A percentile compares a stretch with the other conserved stretches of the same genome.
These are phyloP conservation scores for Candida saitoana DNA, from an alignment of 805 yeast genomes.

Conservation along the genomic window DNA sequence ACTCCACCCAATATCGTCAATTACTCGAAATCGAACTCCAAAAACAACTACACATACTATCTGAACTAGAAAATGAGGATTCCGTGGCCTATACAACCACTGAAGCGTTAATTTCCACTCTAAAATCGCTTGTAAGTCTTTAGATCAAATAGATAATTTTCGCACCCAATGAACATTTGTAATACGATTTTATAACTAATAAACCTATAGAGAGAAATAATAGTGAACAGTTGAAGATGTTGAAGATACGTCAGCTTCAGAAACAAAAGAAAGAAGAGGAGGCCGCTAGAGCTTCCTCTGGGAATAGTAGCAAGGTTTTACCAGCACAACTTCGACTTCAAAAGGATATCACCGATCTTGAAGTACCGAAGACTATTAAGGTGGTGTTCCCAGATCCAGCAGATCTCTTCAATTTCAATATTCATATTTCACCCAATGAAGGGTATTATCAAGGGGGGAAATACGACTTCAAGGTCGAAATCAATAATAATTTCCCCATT, in stretches of 20 bases:
- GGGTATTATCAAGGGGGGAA: constrained; percentile 69
- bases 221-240: constrained; percentile 25
- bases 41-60: too few relatives aligned
- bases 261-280: constrained; percentile 48
- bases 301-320: constrained; percentile 19
- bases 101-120: not conserved
- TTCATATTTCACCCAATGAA: constrained; percentile 60
- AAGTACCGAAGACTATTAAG: constrained; percentile 54
- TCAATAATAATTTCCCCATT: constrained; percentile 78
- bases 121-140: not conserved
- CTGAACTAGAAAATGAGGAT: not conserved
- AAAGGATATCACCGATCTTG: constrained; percentile 69
- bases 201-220: too few relatives aligned
- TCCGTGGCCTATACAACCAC: not conserved
- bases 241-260: constrained; percentile 58
- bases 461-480: constrained; percentile 64
- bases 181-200: too few relatives aligned
- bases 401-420: constrained; percentile 59
- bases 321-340: constrained; percentile 75
- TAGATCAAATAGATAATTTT: not conserved
- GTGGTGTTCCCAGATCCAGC: constrained; percentile 48
- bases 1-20: not conserved
- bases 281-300: constrained; percentile 16
- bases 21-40: not conserved
- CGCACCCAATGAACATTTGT: not conserved